Conservation (phyloP, 257 asterid species). For the Fraxinus quadrangulata region DNA sequence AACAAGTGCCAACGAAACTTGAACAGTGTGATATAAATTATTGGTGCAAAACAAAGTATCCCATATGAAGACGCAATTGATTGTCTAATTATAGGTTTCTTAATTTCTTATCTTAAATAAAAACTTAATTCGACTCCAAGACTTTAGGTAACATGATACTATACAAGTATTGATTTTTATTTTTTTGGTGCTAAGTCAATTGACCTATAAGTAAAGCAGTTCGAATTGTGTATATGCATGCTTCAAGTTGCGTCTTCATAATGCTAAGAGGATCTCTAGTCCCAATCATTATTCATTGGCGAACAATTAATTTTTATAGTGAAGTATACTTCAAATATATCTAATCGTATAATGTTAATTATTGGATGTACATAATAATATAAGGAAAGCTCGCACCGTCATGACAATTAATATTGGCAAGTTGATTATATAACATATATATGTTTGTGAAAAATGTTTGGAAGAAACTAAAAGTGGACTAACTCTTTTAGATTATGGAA, state of each 20-base stretch:
- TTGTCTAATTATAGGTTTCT: background rate
- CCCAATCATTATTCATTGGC: background rate
- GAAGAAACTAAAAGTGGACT: no score
- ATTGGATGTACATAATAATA: no score
- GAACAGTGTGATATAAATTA: background rate
- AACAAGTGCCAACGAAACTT: background rate
- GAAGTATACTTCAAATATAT: no score
- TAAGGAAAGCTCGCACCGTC: no score
- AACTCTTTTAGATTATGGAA: no score
- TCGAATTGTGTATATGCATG: background rate
- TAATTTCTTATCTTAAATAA: no score
- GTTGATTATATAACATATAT: no score
- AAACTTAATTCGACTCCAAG: background rate
- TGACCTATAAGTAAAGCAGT: background rate
- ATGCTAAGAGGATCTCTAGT: conserved; percentile 3
- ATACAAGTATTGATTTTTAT: no score
- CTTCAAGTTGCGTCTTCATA: conserved; percentile 6
- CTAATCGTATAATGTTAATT: no score
- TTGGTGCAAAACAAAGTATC: background rate
- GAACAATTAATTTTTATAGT: background rate
- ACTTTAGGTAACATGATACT: background rate
- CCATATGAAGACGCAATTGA: background rate
- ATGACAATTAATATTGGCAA: no score
- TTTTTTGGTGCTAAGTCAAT: background rate
- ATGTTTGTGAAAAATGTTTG: no score